phyloP scores from a whole-genome alignment of 75 land plant species.

The Pinus albicaulis region DNA sequence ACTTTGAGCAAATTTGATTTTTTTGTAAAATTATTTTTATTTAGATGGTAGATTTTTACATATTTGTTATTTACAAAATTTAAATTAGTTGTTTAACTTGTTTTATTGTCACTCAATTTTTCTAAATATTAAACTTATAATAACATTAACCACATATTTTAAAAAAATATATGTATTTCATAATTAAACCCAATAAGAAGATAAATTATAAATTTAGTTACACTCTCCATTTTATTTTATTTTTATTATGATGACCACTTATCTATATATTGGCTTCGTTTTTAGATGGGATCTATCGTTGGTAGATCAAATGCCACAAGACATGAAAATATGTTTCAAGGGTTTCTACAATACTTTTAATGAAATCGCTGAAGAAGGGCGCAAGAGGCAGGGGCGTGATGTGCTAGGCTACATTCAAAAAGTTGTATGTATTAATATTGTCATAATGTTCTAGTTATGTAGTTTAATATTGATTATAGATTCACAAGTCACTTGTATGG shows the following conservation, averaged over 20 bases:
- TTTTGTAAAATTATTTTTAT: too few species aligned
- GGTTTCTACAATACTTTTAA: constrained; percentile 22
- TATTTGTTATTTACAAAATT: too few species aligned
- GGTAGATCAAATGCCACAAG: constrained; percentile 15
- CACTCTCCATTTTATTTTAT: too few species aligned
- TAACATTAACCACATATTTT: too few species aligned
- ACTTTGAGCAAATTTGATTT: too few species aligned
- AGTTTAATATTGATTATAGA: neutral
- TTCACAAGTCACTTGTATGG: neutral
- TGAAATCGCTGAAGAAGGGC: constrained; percentile 26
- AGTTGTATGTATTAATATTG: neutral
- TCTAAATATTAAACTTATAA: too few species aligned
- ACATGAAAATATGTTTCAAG: constrained; percentile 28
- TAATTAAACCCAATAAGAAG: too few species aligned
- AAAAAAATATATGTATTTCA: too few species aligned
- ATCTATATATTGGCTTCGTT: neutral
- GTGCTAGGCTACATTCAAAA: neutral
- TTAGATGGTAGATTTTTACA: too few species aligned
- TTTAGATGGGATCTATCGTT: constrained; percentile 34
- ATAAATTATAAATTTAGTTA: too few species aligned
- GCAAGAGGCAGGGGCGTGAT: constrained; percentile 15
- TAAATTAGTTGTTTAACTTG: too few species aligned
- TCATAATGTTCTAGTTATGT: neutral
- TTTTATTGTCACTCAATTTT: too few species aligned
- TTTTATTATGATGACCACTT: neutral